These are phyloP conservation scores for Calonectria ilicicola DNA, from an alignment of 2,329 filamentous ascomycete species.

Conservation along the genomic window DNA sequence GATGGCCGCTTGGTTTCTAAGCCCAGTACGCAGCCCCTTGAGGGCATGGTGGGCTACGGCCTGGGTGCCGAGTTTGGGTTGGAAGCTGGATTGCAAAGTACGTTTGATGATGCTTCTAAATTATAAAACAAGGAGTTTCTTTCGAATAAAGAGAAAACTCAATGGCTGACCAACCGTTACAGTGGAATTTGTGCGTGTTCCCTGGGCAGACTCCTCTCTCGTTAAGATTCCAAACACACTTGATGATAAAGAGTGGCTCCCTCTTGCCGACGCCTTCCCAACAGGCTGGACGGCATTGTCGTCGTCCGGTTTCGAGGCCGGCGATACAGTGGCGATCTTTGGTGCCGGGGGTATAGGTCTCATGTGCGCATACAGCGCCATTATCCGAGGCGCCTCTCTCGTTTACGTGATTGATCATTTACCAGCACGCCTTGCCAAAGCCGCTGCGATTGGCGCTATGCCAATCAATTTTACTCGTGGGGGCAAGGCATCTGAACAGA, in stretches of 20 bases:
- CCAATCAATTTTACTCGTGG: constrained; percentile 29
- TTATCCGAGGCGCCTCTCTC: constrained; percentile 25
- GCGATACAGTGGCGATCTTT: constrained; percentile 28
- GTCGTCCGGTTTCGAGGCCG: constrained; percentile 23
- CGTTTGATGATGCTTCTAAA: neutral
- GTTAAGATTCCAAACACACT: neutral
- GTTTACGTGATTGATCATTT: constrained; percentile 31
- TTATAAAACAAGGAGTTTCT: too few relatives aligned
- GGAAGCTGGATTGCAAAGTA: constrained; percentile 11
- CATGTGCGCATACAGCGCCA: constrained; percentile 28
- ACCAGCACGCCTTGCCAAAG: constrained; percentile 17
- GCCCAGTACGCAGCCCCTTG: neutral
- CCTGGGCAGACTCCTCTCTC: neutral
- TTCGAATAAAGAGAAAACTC: neutral
- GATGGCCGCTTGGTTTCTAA: neutral
- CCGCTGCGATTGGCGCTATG: constrained; percentile 23
- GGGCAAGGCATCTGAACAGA: constrained; percentile 26
- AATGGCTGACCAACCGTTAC: neutral
- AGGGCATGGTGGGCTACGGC: neutral
- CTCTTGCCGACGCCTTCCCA: constrained; percentile 18
- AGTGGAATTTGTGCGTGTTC: neutral
- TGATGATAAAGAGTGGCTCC: neutral
- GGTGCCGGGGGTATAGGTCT: constrained; percentile 24
- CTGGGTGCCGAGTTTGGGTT: neutral
- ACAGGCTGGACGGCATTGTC: constrained; percentile 22